Evolutionary conservation across 768 basidiomycete genomes (phyloP), one percentile per base, ranked within the genome.

Genomic region (Trametopsis cervina): DNA sequence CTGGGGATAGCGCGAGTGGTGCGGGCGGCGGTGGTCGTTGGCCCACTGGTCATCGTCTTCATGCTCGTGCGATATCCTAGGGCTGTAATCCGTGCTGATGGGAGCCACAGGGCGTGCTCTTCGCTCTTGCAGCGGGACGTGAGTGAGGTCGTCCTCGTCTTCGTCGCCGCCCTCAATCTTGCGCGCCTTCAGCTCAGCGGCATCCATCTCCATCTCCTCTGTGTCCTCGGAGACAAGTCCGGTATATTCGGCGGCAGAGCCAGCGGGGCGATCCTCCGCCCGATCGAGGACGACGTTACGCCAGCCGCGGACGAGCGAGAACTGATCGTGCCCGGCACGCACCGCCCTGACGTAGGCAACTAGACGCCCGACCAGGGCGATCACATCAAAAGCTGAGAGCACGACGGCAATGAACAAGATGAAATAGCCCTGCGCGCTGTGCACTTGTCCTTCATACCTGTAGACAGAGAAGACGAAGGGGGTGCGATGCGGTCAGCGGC

Each of bases 381-480:
- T 51, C 23, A 83, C 66, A 60, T 94, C 89, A 51, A 77, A 55
- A 3, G 63, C 58, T 27, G 79, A 75, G 23, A 84, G 62, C 2
- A 56, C 58, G 21, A 75, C 45, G 6, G 76, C 70, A 24, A 77
- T 55, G 20, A 74, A 50, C 27, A 85, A 57, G 38, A 77, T 64
- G 29, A 75, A 39, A 56, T 76, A 90, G 40, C 89, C 87, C 47
- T 85, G 77, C 6, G 68, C 59, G 2, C 76, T 69, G 61, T 95
- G 92, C 9, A 70, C 61, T 55, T 56, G 56, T 59, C 76, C 80
- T 67, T 82, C 67, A 58, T 89, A 89, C 85, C 86, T 89, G 59
- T n/a, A n/a, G n/a, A n/a, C n/a, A n/a, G n/a, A n/a, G n/a, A n/a
- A n/a, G n/a, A n/a, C n/a, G 37, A 47, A 12, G n/a, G 42, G 23